A percentile compares a stretch with the other conserved stretches of the same genome.
Evolutionary conservation across 345 rosid genomes (phyloP).

Genomic region (Corchorus olitorius): DNA sequence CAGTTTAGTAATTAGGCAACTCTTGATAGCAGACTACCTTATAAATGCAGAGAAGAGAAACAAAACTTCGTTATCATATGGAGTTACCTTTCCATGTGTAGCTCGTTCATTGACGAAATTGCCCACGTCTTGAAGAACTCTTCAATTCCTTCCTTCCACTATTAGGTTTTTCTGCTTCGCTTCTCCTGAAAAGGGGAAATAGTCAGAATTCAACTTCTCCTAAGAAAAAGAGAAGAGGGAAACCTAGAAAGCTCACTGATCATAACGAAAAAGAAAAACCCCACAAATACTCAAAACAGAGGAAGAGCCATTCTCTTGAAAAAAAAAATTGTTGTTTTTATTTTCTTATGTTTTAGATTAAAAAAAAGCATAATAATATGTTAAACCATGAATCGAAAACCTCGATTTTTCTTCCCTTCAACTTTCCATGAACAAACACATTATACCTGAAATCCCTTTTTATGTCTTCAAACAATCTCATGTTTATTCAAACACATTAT

Average conservation of each 20-base stretch:
- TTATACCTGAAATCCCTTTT: too few species aligned
- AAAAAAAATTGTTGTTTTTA: too few species aligned
- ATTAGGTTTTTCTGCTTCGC: conserved; percentile 47
- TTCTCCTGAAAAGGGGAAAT: conserved; percentile 34
- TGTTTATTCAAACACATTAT: too few species aligned
- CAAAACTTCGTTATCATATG: background rate
- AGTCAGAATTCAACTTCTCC: background rate
- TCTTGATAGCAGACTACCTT: background rate
- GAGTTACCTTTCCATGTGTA: conserved; percentile 51
- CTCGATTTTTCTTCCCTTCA: background rate
- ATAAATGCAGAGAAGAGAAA: background rate
- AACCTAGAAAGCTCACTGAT: too few species aligned
- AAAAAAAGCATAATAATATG: too few species aligned
- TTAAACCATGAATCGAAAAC: too few species aligned
- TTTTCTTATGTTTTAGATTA: too few species aligned
- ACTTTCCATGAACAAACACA: background rate
- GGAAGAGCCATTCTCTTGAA: too few species aligned
- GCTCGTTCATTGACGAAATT: conserved; percentile 55
- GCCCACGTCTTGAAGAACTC: conserved; percentile 79
- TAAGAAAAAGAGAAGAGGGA: too few species aligned
- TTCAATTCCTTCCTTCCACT: conserved; percentile 54
- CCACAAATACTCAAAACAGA: too few species aligned
- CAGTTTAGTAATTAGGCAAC: conserved; percentile 26
- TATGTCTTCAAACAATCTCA: too few species aligned
- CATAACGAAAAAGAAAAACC: too few species aligned